These are phyloP conservation scores for Tetrapisispora fleetii DNA, from an alignment of 805 yeast genomes.

Conservation along the genomic window DNA sequence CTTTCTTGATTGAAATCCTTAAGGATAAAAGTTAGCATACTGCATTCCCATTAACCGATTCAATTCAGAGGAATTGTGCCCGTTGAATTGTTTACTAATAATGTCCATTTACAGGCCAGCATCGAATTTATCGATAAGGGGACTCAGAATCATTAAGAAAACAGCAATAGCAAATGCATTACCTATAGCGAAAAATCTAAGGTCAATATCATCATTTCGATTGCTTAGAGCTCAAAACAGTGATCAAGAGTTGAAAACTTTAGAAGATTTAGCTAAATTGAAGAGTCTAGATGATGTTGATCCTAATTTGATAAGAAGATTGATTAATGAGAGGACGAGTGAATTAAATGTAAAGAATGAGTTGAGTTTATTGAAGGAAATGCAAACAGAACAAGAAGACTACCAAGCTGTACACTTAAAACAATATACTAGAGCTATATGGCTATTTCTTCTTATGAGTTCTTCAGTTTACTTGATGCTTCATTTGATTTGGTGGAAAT, in stretches of 20 bases:
- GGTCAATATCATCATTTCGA: neutral
- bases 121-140: neutral
- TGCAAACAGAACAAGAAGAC: constrained; percentile 15
- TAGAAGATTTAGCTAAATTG: constrained; percentile 27
- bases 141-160: neutral
- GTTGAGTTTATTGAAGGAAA: constrained; percentile 18
- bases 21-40: no score
- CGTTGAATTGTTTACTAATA: no score
- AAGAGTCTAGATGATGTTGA: constrained; percentile 26
- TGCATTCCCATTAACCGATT: no score
- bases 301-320: constrained; percentile 23
- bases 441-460: constrained; percentile 26
- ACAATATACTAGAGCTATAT: constrained; percentile 21
- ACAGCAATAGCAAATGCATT: neutral
- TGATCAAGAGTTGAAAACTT: constrained; percentile 11
- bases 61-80: neutral
- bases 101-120: neutral
- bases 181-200: neutral
- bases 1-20: no score
- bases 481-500: constrained; percentile 25
- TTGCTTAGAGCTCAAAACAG: neutral
- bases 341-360: constrained; percentile 24
- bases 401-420: constrained; percentile 10
- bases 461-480: constrained; percentile 22
- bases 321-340: constrained; percentile 25